A percentile compares a stretch with the other conserved stretches of the same genome.
These are phyloP conservation scores for Rhododendron simsii DNA, from an alignment of 148 eudicot genomes.

Conservation along the genomic window DNA sequence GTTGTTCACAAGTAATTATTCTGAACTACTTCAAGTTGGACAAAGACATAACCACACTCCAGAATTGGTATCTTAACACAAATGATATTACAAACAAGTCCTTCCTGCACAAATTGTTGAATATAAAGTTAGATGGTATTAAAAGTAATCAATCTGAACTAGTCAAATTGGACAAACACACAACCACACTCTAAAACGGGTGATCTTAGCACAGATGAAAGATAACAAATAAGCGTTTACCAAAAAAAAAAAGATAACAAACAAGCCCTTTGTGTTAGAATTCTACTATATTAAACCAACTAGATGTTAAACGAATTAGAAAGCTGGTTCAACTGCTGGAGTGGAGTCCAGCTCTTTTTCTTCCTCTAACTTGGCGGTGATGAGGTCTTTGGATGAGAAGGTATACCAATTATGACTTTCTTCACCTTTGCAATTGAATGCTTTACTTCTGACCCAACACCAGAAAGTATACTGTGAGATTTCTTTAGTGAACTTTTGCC, in stretches of 20 bases:
- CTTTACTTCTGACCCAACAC: constrained; percentile 69
- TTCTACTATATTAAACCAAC: neutral
- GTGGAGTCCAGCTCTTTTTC: neutral
- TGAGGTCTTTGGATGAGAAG: constrained; percentile 39
- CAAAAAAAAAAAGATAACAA: neutral
- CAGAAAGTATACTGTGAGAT: constrained; percentile 54
- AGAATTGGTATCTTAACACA: neutral
- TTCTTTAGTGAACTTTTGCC: constrained; percentile 48
- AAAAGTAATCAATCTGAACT: neutral
- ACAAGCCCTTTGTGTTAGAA: neutral
- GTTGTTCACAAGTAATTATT: neutral
- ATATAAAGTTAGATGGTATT: neutral
- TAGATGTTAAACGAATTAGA: neutral
- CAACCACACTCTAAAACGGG: neutral
- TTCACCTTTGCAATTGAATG: constrained; percentile 72
- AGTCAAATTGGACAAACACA: neutral
- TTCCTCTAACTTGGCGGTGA: constrained; percentile 33
- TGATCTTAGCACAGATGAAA: neutral
- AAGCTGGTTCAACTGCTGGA: neutral
- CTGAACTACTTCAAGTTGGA: neutral
- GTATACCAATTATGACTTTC: constrained; percentile 58
- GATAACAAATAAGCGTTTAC: neutral
- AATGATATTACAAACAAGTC: constrained; percentile 4
- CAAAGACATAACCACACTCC: neutral
- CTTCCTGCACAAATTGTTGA: neutral